Base-by-base conservation (phyloP, 164 flowering plant genomes). In the Protea cynaroides region DNA sequence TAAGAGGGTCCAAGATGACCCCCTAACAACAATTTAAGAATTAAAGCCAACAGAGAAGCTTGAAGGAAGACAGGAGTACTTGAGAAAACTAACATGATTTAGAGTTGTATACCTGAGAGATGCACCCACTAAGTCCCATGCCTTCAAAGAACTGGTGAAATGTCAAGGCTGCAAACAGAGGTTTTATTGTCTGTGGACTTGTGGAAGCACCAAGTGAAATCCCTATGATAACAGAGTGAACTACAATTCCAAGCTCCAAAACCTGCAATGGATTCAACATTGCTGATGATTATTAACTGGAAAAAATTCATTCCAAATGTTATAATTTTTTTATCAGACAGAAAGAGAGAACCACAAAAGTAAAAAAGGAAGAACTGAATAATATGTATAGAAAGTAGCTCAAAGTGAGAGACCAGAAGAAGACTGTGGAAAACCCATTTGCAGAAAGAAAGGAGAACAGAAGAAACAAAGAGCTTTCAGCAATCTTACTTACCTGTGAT, bases 91-190 rank as follows among this genome's bases (percentile, higher is more conserved):
- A n/a, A n/a, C n/a, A n/a, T n/a, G n/a, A n/a, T n/a, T n/a, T 5
- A 29, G 34, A 61, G 51, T 17, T 19, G 10, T 14, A 43, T 67
- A 75, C 82, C 82, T 79, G 78, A 61, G 69, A 59, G 17, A 79
- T 79, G 58, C 80, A 79, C 6, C 82, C 78, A 24, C 76, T 76
- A n/a, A 76, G 75, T n/a, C 80, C 78, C 69, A 76, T 67, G n/a
- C 82, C 80, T 24, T 76, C 82, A 37, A 76, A 79, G 8, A 79
- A 67, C 21, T 76, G 78, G 66, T 79, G 80, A 44, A 79, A 79
- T 2, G 73, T 71, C 46, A 79, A 37, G 54, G 80, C 80, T n/a
- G 75, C 78, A 0, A 79, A 64, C 8, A 79, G 60, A 58, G 78
- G 78, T 57, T 55, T 74, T 6, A 79, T 72, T 43, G 78, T 76